These are phyloP conservation scores for Protomyces macrosporus DNA, from an alignment of 1,139 yeast genomes.

Conservation along the genomic window DNA sequence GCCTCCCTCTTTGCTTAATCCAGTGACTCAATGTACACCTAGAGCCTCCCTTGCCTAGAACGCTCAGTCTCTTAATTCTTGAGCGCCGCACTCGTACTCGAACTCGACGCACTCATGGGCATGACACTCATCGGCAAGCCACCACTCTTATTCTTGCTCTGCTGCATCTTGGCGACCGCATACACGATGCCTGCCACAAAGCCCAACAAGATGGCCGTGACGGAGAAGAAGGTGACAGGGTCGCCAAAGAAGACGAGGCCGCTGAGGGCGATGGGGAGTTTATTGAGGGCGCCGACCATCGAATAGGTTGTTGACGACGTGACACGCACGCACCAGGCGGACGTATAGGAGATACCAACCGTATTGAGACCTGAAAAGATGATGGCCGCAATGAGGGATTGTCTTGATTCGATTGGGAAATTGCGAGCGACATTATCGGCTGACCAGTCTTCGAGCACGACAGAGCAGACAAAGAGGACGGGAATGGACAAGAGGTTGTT, in stretches of 20 bases:
- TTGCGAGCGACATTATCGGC: constrained; percentile 63
- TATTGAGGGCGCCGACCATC: constrained; percentile 98
- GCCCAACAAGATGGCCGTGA: constrained; percentile 83
- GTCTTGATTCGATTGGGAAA: constrained; percentile 69
- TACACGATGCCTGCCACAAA: constrained; percentile 92
- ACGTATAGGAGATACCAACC: constrained; percentile 94
- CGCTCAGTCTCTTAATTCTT: constrained; percentile 4
- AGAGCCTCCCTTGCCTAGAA: too few species aligned
- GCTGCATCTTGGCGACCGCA: constrained; percentile 50
- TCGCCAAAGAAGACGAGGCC: constrained; percentile 93
- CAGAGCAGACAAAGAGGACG: constrained; percentile 66
- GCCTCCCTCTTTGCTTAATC: too few species aligned
- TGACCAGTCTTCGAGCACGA: constrained; percentile 89
- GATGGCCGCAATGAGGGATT: constrained; percentile 72
- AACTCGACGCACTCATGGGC: constrained; percentile 27
- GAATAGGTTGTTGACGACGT: constrained; percentile 97
- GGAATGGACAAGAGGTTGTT: constrained; percentile 91
- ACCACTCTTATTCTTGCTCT: constrained; percentile 26
- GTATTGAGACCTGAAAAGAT: constrained; percentile 87
- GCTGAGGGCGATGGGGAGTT: constrained; percentile 91
- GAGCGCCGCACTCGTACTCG: constrained; percentile 27
- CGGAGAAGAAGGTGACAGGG: constrained; percentile 87
- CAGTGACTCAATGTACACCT: too few species aligned
- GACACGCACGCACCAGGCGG: constrained; percentile 99
- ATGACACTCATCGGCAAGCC: constrained; percentile 21